Percentiles rank a stretch among this genome's conserved stretches.
Conservation (phyloP, 2,329 filamentous ascomycete species). For the Talaromyces islandicus region DNA sequence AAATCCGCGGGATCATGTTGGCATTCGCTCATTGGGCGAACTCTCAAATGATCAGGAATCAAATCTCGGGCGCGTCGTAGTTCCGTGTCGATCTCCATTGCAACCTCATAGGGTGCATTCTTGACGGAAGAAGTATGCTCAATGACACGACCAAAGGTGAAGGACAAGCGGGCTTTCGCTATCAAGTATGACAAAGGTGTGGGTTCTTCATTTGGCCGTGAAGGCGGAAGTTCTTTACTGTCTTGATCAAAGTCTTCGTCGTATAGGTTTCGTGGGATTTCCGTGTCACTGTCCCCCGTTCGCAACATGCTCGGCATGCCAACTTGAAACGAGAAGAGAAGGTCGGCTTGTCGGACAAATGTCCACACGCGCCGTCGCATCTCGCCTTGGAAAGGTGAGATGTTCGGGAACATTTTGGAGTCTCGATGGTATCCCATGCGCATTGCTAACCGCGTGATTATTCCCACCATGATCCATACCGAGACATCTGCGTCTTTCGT, state of each 20-base stretch:
- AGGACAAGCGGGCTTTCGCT: constrained; percentile 37
- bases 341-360: constrained; percentile 53
- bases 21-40: constrained; percentile 67
- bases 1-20: constrained; percentile 62
- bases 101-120: constrained; percentile 51
- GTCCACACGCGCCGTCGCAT: constrained; percentile 47
- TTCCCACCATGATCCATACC: constrained; percentile 54
- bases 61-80: constrained; percentile 55
- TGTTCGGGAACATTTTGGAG: constrained; percentile 53
- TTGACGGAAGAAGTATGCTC: constrained; percentile 38
- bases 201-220: constrained; percentile 53
- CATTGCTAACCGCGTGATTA: constrained; percentile 59
- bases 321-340: constrained; percentile 61
- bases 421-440: constrained; percentile 62
- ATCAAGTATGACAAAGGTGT: constrained; percentile 50
- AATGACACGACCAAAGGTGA: constrained; percentile 39
- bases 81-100: constrained; percentile 55
- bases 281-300: constrained; percentile 58
- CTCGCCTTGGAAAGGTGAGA: constrained; percentile 57
- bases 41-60: constrained; percentile 72
- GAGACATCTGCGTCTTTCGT: constrained; percentile 56
- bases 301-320: constrained; percentile 63
- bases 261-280: constrained; percentile 55
- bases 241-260: constrained; percentile 61
- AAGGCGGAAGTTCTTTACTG: constrained; percentile 49